Conservation (phyloP, 768 basidiomycete genomes). For the Hericium erinaceus region DNA sequence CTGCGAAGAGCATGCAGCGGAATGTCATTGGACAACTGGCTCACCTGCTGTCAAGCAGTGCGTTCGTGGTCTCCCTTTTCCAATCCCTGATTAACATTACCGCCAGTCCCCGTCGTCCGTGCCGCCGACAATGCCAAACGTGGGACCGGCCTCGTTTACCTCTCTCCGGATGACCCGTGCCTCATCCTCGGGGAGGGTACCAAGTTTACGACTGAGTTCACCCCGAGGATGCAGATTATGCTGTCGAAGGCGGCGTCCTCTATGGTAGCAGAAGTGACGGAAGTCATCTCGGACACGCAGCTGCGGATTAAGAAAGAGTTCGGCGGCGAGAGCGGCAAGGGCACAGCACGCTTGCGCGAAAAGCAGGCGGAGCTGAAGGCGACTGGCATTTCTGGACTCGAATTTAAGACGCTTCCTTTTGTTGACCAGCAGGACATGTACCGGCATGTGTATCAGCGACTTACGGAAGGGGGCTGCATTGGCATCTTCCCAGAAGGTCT, state of each 20-base stretch:
- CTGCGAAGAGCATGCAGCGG: constrained; percentile 81
- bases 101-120: constrained; percentile 81
- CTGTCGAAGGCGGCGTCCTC: constrained; percentile 75
- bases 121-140: constrained; percentile 81
- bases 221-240: constrained; percentile 76
- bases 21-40: constrained; percentile 66
- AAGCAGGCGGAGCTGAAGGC: constrained; percentile 50
- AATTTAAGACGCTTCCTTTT: constrained; percentile 78
- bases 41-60: constrained; percentile 81
- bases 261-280: constrained; percentile 71
- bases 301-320: constrained; percentile 82
- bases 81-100: neutral
- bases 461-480: constrained; percentile 82
- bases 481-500: constrained; percentile 98
- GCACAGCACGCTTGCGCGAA: constrained; percentile 57
- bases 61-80: constrained; percentile 15
- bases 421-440: constrained; percentile 96
- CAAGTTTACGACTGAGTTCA: constrained; percentile 62
- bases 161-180: constrained; percentile 71
- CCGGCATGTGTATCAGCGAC: constrained; percentile 77
- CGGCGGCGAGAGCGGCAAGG: constrained; percentile 70
- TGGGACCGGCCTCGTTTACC: constrained; percentile 61
- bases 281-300: constrained; percentile 84
- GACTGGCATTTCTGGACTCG: constrained; percentile 50
- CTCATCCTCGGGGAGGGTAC: constrained; percentile 77